Base-by-base conservation (phyloP, 805 yeast genomes). In the Candida caryicola region DNA sequence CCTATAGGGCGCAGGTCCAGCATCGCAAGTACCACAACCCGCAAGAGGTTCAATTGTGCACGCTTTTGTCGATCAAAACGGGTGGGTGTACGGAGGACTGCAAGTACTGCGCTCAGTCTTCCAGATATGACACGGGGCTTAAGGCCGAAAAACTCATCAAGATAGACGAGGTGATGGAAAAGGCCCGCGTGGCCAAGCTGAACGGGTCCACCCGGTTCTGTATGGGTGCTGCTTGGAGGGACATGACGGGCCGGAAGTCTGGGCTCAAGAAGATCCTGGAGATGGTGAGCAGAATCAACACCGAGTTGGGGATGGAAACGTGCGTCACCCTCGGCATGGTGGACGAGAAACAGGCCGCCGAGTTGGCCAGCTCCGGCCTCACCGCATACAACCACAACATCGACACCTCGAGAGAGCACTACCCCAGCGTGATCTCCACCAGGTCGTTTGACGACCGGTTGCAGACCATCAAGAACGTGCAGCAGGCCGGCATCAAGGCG, bases 181-280 rank as follows among this genome's bases (percentile, higher is more conserved):
- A 77, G 23, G 93, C 93, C 1, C 64, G 60, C 37, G 72, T 70
- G 36, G 90, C 93, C 9, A 80, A 81, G 49, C 64, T 50, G 4
- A 82, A 83, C 46, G 91, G 91, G 0, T 74, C 84, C 1, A 85
- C 93, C 0, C 68, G 93, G 46, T 85, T 85, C 54, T 85, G 93
- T 55, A 76, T 85, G 80, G 93, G 93, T 33, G 87, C 91, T 8
- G 93, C 93, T 2, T 85, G 91, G 93, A 73, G 93, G 56, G 91
- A 83, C 44, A 85, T 85, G 93, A 66, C 67, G 34, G 91, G 93
- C 13, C 67, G 93, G 34, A 84, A 82, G 57, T 73, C 79, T 13
- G 87, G 83, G 1, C 54, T 85, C 44, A 75, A 71, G 41, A 75
- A 67, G 44, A 82, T 85, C 40, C 64, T 76, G 17, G 74, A 76